Base-by-base conservation (phyloP, 257 asterid species). In the Solanum appendiculatum region DNA sequence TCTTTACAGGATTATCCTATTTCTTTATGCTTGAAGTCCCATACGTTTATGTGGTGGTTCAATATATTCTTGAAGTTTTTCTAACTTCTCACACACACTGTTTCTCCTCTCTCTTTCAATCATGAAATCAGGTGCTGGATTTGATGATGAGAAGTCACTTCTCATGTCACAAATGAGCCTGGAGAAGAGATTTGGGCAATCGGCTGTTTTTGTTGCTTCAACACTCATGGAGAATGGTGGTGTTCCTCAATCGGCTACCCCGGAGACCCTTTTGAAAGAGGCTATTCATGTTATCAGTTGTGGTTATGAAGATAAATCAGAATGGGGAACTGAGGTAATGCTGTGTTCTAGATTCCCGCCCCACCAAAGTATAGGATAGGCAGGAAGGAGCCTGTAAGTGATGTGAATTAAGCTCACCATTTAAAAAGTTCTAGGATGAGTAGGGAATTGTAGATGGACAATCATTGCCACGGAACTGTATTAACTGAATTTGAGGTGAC, bases 231-330 rank as follows among this genome's bases (percentile, higher is more conserved):
- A 96, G 92, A 96, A 95, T 90, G 99, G 99, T 64, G 99, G 99
- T 46, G 96, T 95, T 84, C 98, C 99, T 87, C 94, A 95, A 88
- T 95, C 99, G 82, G 98, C 99, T 82, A 94, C 94, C 6, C 98
- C 99, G 21, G 99, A 95, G 85, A 95, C 92, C 81, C 99, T 95
- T 89, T 92, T 95, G 69, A 96, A 96, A 93, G 99, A 96, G 92
- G 99, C 99, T 89, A 96, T 95, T 91, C 99, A 96, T 90, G 99
- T 96, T 70, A 96, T 96, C 87, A 96, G 99, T 89, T 96, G 99
- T 93, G 99, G 99, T n/a, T 96, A 94, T n/a, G 99, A 96, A 90
- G 99, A 96, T 86, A 96, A 96, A 91, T n/a, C 98, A 84, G 99
- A 96, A 87, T 96, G 99, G 99, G 99, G 99, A 89, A 89, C 90